A percentile compares a stretch with the other conserved stretches of the same genome.
phyloP scores from a whole-genome alignment of 331 rosid genomes.

The Dryas integrifolia region DNA sequence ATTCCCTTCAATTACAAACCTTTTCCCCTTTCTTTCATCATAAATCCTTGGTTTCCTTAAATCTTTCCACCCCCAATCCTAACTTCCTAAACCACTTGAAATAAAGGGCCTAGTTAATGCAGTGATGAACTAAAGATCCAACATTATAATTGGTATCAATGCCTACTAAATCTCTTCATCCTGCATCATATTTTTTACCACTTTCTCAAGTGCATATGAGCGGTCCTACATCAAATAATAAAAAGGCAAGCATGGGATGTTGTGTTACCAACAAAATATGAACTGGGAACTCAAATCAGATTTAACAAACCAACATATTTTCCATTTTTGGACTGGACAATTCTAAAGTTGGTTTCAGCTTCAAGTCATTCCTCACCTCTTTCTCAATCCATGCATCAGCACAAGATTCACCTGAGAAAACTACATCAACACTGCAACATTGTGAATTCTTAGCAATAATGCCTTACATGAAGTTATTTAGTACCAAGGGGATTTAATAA shows the following conservation, averaged over 20 bases:
- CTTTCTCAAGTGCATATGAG: background rate
- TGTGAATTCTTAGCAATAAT: constrained; percentile 28
- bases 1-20: background rate
- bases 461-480: background rate
- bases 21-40: background rate
- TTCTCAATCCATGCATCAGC: constrained; percentile 96
- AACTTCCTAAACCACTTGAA: background rate
- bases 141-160: background rate
- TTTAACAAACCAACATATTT: background rate
- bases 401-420: constrained; percentile 74
- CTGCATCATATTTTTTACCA: background rate
- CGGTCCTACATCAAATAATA: background rate
- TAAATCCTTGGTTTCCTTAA: background rate
- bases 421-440: constrained; percentile 71
- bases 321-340: background rate
- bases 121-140: background rate
- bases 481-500: constrained; percentile 6
- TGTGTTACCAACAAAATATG: background rate
- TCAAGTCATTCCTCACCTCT: constrained; percentile 60
- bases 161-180: background rate
- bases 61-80: background rate
- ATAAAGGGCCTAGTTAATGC: background rate
- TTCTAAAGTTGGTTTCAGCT: background rate
- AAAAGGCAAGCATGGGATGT: background rate
- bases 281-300: background rate